Percentiles rank a stretch among this genome's conserved stretches.
Conservation (phyloP, 257 asterid species). For the Ligustrum vulgare region DNA sequence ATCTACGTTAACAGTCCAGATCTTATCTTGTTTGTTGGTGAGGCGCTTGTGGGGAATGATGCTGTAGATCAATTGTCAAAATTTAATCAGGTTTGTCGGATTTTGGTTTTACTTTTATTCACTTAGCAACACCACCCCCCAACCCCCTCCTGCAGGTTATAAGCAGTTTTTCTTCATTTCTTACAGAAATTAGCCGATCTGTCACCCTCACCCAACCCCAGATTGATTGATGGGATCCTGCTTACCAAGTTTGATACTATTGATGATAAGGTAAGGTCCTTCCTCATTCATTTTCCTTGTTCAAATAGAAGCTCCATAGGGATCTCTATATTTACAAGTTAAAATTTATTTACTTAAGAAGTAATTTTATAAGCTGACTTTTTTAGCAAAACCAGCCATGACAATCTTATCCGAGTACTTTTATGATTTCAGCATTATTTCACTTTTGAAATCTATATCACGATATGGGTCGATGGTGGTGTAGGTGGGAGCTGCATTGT, state of each 20-base stretch:
- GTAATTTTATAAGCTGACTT: no score
- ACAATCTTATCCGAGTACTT: no score
- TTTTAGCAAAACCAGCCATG: no score
- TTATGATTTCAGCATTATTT: no score
- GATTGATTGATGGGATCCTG: constrained; percentile 91
- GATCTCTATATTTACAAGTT: background rate
- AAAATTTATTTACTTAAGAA: no score
- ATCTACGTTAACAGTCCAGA: constrained; percentile 83
- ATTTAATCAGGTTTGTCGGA: constrained; percentile 71
- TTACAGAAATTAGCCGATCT: constrained; percentile 89
- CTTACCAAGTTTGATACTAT: constrained; percentile 95
- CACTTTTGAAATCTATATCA: background rate
- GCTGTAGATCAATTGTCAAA: constrained; percentile 92
- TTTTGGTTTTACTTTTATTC: background rate
- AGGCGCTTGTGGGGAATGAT: constrained; percentile 97
- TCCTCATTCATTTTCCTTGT: background rate
- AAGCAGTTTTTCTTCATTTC: constrained; percentile 9
- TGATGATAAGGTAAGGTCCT: constrained; percentile 74
- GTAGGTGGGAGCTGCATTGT: constrained; percentile 96
- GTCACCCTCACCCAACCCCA: constrained; percentile 78
- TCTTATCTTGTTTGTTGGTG: constrained; percentile 87
- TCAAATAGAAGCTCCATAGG: background rate
- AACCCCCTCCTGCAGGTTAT: background rate
- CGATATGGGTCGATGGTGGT: background rate
- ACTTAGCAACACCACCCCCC: no score